A percentile compares a stretch with the other conserved stretches of the same genome.
Evolutionary conservation across 1,284 basidiomycete species (phyloP).

Genomic region (Ganoderma sinense): DNA sequence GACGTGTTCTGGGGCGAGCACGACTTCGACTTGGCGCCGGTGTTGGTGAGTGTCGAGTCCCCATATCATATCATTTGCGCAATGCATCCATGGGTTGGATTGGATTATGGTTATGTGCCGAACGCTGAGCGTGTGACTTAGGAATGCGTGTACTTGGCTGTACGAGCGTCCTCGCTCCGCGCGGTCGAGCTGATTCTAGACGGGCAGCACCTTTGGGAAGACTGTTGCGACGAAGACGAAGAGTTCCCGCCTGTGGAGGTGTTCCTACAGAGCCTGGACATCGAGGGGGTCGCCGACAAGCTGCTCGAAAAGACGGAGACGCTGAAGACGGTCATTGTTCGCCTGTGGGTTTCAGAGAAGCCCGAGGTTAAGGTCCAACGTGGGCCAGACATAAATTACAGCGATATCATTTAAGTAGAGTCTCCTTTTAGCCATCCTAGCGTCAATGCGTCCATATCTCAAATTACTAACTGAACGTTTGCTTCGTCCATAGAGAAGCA

Average conservation of each 20-base stretch:
- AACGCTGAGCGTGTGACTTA: not conserved
- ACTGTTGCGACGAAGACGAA: not conserved
- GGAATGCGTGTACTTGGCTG: not conserved
- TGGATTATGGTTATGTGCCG: too few species aligned
- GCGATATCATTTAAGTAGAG: too few species aligned
- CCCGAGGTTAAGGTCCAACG: not conserved
- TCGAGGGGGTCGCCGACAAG: not conserved
- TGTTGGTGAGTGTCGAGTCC: not conserved
- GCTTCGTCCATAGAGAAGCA: too few species aligned
- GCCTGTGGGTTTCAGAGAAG: not conserved
- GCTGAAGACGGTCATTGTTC: not conserved
- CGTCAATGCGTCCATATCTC: too few species aligned
- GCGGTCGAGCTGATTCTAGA: not conserved
- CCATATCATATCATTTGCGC: too few species aligned
- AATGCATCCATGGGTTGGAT: too few species aligned
- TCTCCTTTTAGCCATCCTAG: conserved; percentile 10
- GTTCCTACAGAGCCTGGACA: not conserved
- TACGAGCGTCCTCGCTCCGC: not conserved
- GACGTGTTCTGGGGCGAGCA: not conserved
- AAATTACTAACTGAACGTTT: too few species aligned
- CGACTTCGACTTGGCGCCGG: not conserved
- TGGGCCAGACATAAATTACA: not conserved
- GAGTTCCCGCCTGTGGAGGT: not conserved
- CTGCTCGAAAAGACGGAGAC: not conserved
- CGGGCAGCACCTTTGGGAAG: not conserved